Percentiles rank a stretch among this genome's conserved stretches.
Evolutionary conservation across 2,329 filamentous ascomycete genomes (phyloP).

Genomic region (Trichophyton benhamiae): DNA sequence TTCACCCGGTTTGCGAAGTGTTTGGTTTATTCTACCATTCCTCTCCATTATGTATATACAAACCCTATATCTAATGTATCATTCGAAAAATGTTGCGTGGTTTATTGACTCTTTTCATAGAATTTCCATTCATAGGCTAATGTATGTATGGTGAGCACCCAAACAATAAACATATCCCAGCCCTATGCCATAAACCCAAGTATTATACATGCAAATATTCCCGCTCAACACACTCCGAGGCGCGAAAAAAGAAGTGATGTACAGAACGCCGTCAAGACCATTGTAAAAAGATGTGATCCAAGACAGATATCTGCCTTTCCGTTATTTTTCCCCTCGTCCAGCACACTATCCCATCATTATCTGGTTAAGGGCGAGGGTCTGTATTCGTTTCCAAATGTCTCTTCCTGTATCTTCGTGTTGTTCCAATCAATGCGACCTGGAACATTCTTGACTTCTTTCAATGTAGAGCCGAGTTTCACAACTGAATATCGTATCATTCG

Average conservation of each 20-base stretch:
- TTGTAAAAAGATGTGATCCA: neutral
- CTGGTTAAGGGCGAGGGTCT: neutral
- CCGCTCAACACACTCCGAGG: neutral
- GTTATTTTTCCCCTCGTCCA: neutral
- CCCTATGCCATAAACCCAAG: slow-evolving; percentile 1
- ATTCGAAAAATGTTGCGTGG: neutral
- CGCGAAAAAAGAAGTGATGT: neutral
- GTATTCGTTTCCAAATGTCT: slow-evolving; percentile 3
- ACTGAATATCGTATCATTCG: slow-evolving; percentile 77
- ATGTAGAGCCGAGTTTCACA: slow-evolving; percentile 66
- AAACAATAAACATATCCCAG: neutral
- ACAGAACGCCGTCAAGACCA: slow-evolving; percentile 1
- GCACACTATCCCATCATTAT: neutral
- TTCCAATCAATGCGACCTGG: slow-evolving; percentile 45
- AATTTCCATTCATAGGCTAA: neutral
- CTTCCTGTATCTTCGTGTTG: slow-evolving; percentile 18
- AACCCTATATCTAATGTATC: neutral
- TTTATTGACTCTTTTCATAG: neutral
- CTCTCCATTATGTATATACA: slow-evolving; percentile 1
- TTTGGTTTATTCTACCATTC: neutral
- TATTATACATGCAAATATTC: slow-evolving; percentile 2
- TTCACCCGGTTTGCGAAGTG: neutral
- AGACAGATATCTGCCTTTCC: neutral
- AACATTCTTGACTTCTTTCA: slow-evolving; percentile 50
- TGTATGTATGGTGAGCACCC: neutral